Base-by-base conservation (phyloP, 768 basidiomycete genomes). In the Fomitopsis pulvina region DNA sequence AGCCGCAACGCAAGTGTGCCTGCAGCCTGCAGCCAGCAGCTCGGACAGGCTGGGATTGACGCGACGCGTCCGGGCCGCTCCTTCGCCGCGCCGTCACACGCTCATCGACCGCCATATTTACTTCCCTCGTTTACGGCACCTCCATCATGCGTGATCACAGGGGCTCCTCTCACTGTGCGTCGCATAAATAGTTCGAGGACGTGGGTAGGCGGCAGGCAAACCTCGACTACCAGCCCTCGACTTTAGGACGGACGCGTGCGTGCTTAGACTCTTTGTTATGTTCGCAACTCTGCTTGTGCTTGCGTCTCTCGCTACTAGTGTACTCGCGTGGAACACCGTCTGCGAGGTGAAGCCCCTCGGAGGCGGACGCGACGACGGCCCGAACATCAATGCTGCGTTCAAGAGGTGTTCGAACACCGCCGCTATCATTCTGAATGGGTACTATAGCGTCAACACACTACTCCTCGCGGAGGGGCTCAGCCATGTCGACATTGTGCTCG, bases 361-460 rank as follows among this genome's bases (percentile, higher is more conserved):
- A 5, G 68, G 64, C 2, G 66, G 65, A 0, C 62, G 62, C 26
- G 69, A 70, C 49, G 69, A 69, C 38, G 68, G 65, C 0, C 69
- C 69, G 14, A 66, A 64, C 28, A 68, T 71, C 54, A 56, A 64
- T 24, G 21, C 51, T 25, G 67, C 66, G 10, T 71, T 71, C 48
- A 41, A 64, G 22, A 47, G 56, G 3, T 70, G 69, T 52, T 53
- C 51, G 38, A 59, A 50, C 12, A 61, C 63, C 14, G 57, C 63
- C 16, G 63, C 58, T 8, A 42, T 71, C 50, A 60, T 65, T 29
- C 57, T 71, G 8, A 64, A 69, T 60, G 44, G 57, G 39, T 66
- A 61, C 53, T 68, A 69, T 47, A 60, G 65, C 38, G 72, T 74
- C 48, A 64, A 71, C 56, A 68, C 68, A 3, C 65, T 73, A 0